These are phyloP conservation scores for Arabidopsis arenosa DNA, from an alignment of 345 rosid genomes.

Conservation along the genomic window DNA sequence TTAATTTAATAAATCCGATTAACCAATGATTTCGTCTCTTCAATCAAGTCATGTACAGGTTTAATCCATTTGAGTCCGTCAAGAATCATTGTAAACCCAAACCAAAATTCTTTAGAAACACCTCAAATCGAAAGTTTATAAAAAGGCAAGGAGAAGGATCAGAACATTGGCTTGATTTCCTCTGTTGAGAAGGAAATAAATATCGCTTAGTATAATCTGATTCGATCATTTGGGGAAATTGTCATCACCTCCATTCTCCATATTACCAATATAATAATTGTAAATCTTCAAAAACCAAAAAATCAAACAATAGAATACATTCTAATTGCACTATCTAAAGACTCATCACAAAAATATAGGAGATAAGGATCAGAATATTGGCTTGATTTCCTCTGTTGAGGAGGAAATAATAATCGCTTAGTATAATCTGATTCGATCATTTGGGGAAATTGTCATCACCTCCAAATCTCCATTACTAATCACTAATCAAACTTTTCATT, in stretches of 20 bases:
- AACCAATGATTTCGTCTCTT: too few relatives aligned
- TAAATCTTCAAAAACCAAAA: not conserved
- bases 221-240: conserved; percentile 50
- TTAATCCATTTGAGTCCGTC: too few relatives aligned
- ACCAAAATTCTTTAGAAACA: too few relatives aligned
- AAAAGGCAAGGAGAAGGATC: conserved; percentile 32
- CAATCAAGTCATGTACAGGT: too few relatives aligned
- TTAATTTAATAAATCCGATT: too few relatives aligned
- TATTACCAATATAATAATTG: too few relatives aligned
- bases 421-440: conserved; percentile 46
- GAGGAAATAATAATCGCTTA: conserved; percentile 36
- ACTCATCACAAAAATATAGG: not conserved
- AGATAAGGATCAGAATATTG: conserved; percentile 44
- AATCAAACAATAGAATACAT: not conserved
- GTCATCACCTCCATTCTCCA: conserved; percentile 43
- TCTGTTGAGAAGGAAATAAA: conserved; percentile 29
- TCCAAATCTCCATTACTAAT: conserved; percentile 32
- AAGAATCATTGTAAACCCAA: too few relatives aligned
- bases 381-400: conserved; percentile 43
- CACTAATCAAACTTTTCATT: not conserved
- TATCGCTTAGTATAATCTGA: conserved; percentile 42
- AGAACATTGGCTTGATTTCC: conserved; percentile 45
- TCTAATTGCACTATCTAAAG: too few relatives aligned
- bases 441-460: conserved; percentile 49
- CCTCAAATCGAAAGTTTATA: too few relatives aligned